Evolutionary conservation across 352 stramenopile genomes (phyloP), one percentile per base, ranked within the genome.

Genomic region (Phytophthora agathidicida): DNA sequence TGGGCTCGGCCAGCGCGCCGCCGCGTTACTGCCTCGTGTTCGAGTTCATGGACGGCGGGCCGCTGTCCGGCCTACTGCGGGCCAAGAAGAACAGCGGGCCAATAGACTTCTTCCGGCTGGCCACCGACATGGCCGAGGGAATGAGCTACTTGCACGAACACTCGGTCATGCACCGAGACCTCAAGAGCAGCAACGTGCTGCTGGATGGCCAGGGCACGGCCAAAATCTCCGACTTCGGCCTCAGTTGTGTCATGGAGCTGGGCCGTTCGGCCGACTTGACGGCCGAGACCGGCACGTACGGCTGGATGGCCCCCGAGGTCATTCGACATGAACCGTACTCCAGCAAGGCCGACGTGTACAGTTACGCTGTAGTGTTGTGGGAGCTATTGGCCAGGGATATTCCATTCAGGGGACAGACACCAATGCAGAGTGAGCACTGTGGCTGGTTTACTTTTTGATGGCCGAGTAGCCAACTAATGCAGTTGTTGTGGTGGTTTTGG

Each of bases 251-350:
- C 8, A 53, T 89, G 22, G 79, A 89, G 31, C 46, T 81, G n/a
- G 74, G 69, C 1, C 60, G 57, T 9, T 67, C 73, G 7, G 64
- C 70, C 14, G 80, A 90, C 35, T 51, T 88, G 22, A 90, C 80
- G 20, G 80, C 77, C 11, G 80, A 90, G 56, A 90, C 80, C 1
- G 80, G 80, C n/a, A 88, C 80, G 9, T 90, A 90, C 43, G 73
- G 90, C 35, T 97, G 95, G 75, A 97, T 98, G 90, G 89, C 92
- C 7, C 90, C 90, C 2, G 88, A 97, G 50, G 90, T 98, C 5
- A 94, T 95, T 10, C 78, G 91, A 2, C 83, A 88, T 55, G 72
- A 88, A 43, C 88, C 89, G 9, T 98, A 97, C 68, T 96, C 93
- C 36, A 89, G 81, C 39, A 96, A 96, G 54, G 88, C 85, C 8